Percentiles rank a stretch among this genome's conserved stretches.
Conservation (phyloP, 2,329 filamentous ascomycete species). For the Penicillium crustosum region DNA sequence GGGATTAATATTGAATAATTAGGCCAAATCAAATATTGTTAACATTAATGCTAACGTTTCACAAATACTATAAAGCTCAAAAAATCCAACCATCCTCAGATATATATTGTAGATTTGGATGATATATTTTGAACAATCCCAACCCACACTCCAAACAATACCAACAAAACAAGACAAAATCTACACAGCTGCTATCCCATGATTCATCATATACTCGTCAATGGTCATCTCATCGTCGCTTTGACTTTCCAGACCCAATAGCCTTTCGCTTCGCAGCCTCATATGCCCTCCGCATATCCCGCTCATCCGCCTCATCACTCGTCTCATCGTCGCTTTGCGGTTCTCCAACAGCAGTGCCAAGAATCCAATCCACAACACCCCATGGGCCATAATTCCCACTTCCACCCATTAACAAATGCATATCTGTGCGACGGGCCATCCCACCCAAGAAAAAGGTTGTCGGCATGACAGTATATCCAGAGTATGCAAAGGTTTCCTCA, state of each 20-base stretch:
- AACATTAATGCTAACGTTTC: no score
- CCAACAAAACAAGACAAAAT: neutral
- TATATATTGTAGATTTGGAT: neutral
- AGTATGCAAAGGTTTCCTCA: constrained; percentile 61
- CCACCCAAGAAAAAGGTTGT: constrained; percentile 59
- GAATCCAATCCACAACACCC: constrained; percentile 48
- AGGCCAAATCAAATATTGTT: neutral
- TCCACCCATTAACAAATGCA: constrained; percentile 52
- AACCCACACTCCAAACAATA: neutral
- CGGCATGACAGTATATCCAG: constrained; percentile 59
- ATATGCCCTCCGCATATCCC: constrained; percentile 31
- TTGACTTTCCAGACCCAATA: constrained; percentile 12
- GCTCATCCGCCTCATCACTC: constrained; percentile 40
- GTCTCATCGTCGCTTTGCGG: constrained; percentile 51
- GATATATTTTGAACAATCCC: neutral
- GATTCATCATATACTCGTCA: neutral
- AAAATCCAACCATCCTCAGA: neutral
- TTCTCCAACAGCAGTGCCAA: constrained; percentile 43
- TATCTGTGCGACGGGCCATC: constrained; percentile 58
- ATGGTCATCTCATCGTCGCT: constrained; percentile 6
- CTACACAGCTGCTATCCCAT: neutral
- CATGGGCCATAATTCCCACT: constrained; percentile 48
- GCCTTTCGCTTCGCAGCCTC: constrained; percentile 34
- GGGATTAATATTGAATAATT: no score
- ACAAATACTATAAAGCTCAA: no score